Percentiles rank a stretch among this genome's conserved stretches.
phyloP scores from a whole-genome alignment of 2,329 filamentous ascomycete species.

The Pseudogymnoascus verrucosus region DNA sequence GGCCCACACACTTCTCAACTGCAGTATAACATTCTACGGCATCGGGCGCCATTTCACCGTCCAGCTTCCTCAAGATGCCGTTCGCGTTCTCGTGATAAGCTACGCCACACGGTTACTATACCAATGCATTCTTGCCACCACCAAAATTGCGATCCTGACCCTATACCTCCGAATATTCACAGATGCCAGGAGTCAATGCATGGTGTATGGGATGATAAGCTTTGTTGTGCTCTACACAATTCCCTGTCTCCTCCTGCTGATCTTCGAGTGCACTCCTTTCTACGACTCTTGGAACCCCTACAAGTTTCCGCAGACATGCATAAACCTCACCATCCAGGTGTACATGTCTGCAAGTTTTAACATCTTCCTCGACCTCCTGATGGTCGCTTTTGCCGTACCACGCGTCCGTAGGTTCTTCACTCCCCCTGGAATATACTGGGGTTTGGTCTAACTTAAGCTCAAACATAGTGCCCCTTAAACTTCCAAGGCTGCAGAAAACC shows the following conservation, averaged over 20 bases:
- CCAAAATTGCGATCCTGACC: constrained; percentile 14
- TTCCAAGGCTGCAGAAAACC: constrained; percentile 15
- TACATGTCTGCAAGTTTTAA: constrained; percentile 13
- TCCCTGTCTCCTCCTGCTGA: constrained; percentile 12
- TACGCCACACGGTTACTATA: constrained; percentile 13
- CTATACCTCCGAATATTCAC: constrained; percentile 16
- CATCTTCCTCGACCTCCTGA: constrained; percentile 14
- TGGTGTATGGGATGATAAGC: constrained; percentile 10
- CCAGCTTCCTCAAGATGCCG: background rate
- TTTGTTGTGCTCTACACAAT: constrained; percentile 13
- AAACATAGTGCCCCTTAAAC: constrained; percentile 14
- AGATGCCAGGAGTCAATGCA: constrained; percentile 9
- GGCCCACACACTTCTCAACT: constrained; percentile 10
- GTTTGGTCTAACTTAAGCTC: background rate
- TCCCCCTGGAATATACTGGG: background rate
- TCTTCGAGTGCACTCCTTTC: constrained; percentile 16
- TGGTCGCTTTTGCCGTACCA: constrained; percentile 19
- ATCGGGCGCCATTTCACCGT: constrained; percentile 10
- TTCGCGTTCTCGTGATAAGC: constrained; percentile 12
- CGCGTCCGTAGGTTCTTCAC: constrained; percentile 13
- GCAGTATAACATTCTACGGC: constrained; percentile 12
- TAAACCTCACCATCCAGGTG: constrained; percentile 6
- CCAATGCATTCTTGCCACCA: constrained; percentile 15
- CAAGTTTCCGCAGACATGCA: constrained; percentile 11
- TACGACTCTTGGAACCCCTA: constrained; percentile 13